A percentile compares a stretch with the other conserved stretches of the same genome.
Conservation (phyloP, 2,329 filamentous ascomycete genomes). For the Verticillium isaacii region DNA sequence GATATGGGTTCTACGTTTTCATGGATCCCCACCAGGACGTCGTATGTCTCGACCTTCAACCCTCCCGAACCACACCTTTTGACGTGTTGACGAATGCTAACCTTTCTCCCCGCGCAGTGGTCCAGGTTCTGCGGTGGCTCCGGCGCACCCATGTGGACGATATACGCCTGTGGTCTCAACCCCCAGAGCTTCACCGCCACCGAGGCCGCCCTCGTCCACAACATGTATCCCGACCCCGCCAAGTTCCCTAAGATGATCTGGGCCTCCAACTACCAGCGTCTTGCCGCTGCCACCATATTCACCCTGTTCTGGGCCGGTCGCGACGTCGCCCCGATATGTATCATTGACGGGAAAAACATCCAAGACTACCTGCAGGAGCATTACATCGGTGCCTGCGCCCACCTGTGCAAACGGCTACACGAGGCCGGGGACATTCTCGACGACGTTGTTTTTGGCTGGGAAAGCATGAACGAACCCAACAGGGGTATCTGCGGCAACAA, state of each 20-base stretch:
- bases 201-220: constrained; percentile 90
- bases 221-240: constrained; percentile 80
- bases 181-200: constrained; percentile 80
- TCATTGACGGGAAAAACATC: constrained; percentile 92
- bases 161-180: constrained; percentile 90
- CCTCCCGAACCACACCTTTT: not conserved
- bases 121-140: constrained; percentile 91
- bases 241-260: constrained; percentile 98
- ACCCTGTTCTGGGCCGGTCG: constrained; percentile 88
- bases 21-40: constrained; percentile 99
- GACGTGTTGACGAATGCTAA: not conserved
- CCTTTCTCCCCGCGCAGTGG: constrained; percentile 55
- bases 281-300: constrained; percentile 87
- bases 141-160: constrained; percentile 94
- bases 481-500: constrained; percentile 78
- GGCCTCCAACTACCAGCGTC: constrained; percentile 91
- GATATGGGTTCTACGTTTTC: constrained; percentile 92
- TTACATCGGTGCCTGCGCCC: constrained; percentile 73
- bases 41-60: constrained; percentile 41
- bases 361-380: constrained; percentile 91
- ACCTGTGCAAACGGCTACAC: constrained; percentile 78
- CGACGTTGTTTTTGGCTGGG: constrained; percentile 88
- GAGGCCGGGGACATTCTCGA: constrained; percentile 87
- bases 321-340: constrained; percentile 92
- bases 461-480: constrained; percentile 94